Percentiles rank a stretch among this genome's conserved stretches.
Conservation (phyloP, 768 basidiomycete species). For the Bullera alba region DNA sequence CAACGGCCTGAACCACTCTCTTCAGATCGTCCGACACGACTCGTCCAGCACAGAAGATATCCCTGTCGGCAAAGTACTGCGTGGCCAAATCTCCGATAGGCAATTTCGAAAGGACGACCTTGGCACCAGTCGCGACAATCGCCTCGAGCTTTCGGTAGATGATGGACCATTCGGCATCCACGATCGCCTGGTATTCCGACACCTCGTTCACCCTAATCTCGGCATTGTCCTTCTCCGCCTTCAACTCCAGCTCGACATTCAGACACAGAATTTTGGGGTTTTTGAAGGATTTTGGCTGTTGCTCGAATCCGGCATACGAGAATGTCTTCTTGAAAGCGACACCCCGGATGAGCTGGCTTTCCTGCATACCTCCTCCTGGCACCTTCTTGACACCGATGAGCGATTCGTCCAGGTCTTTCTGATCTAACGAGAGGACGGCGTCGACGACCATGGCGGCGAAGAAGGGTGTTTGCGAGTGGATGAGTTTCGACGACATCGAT, state of each 20-base stretch:
- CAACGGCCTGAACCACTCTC: conserved; percentile 90
- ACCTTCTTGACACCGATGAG: conserved; percentile 97
- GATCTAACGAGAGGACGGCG: conserved; percentile 86
- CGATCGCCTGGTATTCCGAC: conserved; percentile 97
- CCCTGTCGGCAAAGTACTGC: conserved; percentile 97
- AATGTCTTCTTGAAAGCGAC: conserved; percentile 99
- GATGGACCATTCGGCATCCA: conserved; percentile 99
- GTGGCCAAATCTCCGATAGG: conserved; percentile 98
- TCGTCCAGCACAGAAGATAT: conserved; percentile 97
- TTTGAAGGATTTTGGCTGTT: conserved; percentile 88
- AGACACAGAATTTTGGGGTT: conserved; percentile 85
- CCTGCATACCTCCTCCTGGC: conserved; percentile 94
- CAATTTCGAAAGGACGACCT: conserved; percentile 93
- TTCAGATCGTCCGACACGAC: conserved; percentile 83
- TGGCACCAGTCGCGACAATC: conserved; percentile 91
- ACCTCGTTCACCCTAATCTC: conserved; percentile 96
- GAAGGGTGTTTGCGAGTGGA: conserved; percentile 97
- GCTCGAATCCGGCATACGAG: conserved; percentile 97
- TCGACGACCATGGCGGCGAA: conserved; percentile 99
- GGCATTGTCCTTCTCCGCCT: conserved; percentile 98
- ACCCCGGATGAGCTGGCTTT: conserved; percentile 78
- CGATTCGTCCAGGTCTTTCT: conserved; percentile 86
- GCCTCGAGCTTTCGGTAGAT: conserved; percentile 96
- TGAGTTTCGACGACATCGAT: conserved; percentile 99
- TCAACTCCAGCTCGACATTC: conserved; percentile 96